Conservation (phyloP, 2,329 filamentous ascomycete species). For the Monosporascus cannonballus region DNA sequence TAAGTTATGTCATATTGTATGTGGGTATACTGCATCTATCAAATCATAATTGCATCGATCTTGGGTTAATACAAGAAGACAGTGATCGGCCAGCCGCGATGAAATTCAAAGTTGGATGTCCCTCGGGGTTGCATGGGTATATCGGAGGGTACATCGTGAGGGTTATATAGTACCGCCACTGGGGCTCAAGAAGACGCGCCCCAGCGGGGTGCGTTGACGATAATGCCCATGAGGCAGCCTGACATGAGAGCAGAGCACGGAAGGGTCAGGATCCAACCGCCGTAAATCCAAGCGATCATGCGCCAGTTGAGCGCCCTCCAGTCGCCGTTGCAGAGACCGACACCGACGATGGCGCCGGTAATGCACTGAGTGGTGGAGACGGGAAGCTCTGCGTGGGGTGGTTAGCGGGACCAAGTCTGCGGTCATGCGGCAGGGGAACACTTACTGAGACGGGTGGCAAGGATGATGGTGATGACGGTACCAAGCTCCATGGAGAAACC, state of each 20-base stretch:
- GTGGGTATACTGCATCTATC: not conserved
- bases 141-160: not conserved
- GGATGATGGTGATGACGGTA: constrained; percentile 54
- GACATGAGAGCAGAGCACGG: constrained; percentile 50
- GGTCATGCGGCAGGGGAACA: constrained; percentile 1
- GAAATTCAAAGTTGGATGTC: not conserved
- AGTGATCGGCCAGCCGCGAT: not conserved
- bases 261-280: constrained; percentile 56
- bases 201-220: constrained; percentile 55
- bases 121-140: no score
- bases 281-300: constrained; percentile 54
- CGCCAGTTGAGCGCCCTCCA: constrained; percentile 57
- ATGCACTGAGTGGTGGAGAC: constrained; percentile 62
- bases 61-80: no score
- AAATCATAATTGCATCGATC: no score
- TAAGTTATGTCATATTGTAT: no score
- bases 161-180: not conserved
- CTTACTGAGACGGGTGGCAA: constrained; percentile 54
- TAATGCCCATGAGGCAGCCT: constrained; percentile 55
- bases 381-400: constrained; percentile 39
- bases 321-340: constrained; percentile 54
- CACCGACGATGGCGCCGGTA: constrained; percentile 55
- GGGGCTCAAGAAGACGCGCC: constrained; percentile 5
- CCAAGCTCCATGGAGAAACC: constrained; percentile 57
- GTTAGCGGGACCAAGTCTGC: not conserved